These are phyloP conservation scores for Fusarium sp. DNA, from an alignment of 2,329 filamentous ascomycete genomes.

Conservation along the genomic window DNA sequence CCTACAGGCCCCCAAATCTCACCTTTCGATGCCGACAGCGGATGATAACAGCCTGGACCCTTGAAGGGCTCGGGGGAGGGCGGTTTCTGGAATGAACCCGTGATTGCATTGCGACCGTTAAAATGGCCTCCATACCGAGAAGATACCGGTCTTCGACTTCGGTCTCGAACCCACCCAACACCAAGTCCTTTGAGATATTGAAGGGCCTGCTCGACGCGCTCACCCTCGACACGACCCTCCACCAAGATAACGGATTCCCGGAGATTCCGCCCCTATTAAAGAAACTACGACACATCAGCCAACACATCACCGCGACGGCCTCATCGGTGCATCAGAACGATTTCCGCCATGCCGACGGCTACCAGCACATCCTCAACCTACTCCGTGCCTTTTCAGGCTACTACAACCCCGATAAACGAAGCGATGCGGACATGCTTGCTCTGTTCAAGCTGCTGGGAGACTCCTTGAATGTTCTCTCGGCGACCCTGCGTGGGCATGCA, in stretches of 20 bases:
- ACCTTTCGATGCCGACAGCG: conserved; percentile 51
- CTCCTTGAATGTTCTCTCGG: conserved; percentile 79
- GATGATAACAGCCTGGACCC: conserved; percentile 50
- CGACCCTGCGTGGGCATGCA: conserved; percentile 80
- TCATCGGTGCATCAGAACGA: conserved; percentile 75
- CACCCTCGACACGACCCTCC: conserved; percentile 48
- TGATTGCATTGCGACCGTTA: conserved; percentile 42
- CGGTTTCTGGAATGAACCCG: conserved; percentile 43
- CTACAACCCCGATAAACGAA: conserved; percentile 76
- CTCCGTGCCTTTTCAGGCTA: conserved; percentile 79
- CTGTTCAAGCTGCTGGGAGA: conserved; percentile 78
- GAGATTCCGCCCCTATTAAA: conserved; percentile 62
- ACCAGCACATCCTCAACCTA: conserved; percentile 77
- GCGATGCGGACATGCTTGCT: conserved; percentile 70
- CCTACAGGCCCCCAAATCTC: conserved; percentile 39
- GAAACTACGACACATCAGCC: conserved; percentile 73
- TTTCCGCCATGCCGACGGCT: conserved; percentile 84
- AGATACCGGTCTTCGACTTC: conserved; percentile 75
- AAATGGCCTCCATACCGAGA: conserved; percentile 64
- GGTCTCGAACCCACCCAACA: conserved; percentile 66
- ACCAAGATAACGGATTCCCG: conserved; percentile 58
- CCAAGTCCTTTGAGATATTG: conserved; percentile 71
- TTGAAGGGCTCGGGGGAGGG: conserved; percentile 51
- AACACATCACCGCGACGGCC: conserved; percentile 65
- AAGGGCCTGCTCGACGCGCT: conserved; percentile 65